These are phyloP conservation scores for Lathyrus tuberosus DNA, from an alignment of 306 rosid genomes.

Conservation along the genomic window DNA sequence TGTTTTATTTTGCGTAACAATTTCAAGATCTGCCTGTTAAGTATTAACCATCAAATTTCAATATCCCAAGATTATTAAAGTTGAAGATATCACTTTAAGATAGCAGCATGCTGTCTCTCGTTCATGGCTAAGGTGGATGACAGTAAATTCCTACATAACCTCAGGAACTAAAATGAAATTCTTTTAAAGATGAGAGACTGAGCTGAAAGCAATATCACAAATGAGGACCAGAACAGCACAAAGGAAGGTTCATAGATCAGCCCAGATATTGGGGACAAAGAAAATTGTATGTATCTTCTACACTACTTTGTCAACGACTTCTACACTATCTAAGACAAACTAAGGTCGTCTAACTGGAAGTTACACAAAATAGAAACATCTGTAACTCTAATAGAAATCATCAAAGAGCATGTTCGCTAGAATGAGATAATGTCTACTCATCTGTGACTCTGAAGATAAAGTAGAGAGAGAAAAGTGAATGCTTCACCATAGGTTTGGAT, in stretches of 20 bases:
- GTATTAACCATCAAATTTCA: constrained; percentile 1
- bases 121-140: constrained; percentile 28
- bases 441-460: constrained; percentile 11
- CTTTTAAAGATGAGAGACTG: constrained; percentile 4
- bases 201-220: constrained; percentile 11
- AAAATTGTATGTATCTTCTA: neutral
- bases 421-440: neutral
- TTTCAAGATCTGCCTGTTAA: neutral
- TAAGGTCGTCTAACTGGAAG: neutral
- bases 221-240: constrained; percentile 16
- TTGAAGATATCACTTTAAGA: constrained; percentile 3
- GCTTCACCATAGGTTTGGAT: constrained; percentile 19
- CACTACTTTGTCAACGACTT: constrained; percentile 6
- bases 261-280: neutral
- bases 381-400: constrained; percentile 7
- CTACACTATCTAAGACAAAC: neutral
- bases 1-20: neutral
- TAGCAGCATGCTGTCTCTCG: constrained; percentile 6
- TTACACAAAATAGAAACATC: neutral
- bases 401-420: neutral
- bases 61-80: neutral
- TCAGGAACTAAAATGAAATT: constrained; percentile 2
- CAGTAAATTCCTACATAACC: neutral
- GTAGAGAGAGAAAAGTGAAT: constrained; percentile 7
- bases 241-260: constrained; percentile 13